These are phyloP conservation scores for Mycosphaerelloides madeirae DNA, from an alignment of 2,329 filamentous ascomycete genomes.

Conservation along the genomic window DNA sequence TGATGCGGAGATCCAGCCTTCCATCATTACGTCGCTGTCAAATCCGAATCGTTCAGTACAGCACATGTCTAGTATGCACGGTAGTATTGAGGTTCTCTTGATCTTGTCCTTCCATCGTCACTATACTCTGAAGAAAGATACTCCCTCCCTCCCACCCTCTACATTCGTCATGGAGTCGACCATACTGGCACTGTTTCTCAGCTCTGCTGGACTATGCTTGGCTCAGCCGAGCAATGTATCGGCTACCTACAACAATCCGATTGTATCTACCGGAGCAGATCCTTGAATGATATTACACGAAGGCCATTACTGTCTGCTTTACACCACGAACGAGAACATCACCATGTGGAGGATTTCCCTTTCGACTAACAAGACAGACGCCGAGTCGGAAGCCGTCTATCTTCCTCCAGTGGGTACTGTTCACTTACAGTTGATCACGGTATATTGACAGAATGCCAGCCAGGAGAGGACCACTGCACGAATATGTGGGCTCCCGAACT, in stretches of 20 bases:
- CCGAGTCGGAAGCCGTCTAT: slow-evolving; percentile 42
- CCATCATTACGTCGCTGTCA: no score
- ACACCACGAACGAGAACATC: slow-evolving; percentile 42
- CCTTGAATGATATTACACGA: slow-evolving; percentile 43
- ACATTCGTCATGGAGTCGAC: not conserved
- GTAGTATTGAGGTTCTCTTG: no score
- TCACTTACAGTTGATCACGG: not conserved
- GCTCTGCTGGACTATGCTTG: slow-evolving; percentile 8
- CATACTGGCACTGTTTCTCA: slow-evolving; percentile 8
- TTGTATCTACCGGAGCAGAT: slow-evolving; percentile 42
- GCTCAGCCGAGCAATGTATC: slow-evolving; percentile 20
- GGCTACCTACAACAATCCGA: slow-evolving; percentile 43
- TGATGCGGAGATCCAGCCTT: no score
- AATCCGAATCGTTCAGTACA: no score
- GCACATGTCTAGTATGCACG: no score
- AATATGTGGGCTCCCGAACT: slow-evolving; percentile 50
- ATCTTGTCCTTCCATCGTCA: no score
- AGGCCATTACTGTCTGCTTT: slow-evolving; percentile 44
- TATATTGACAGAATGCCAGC: slow-evolving; percentile 8
- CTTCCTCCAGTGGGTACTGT: slow-evolving; percentile 30
- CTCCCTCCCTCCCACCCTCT: no score
- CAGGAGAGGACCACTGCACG: slow-evolving; percentile 42
- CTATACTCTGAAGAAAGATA: no score
- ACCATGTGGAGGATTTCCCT: slow-evolving; percentile 39
- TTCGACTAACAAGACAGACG: slow-evolving; percentile 43